These are phyloP conservation scores for Torulaspora quercuum DNA, from an alignment of 805 yeast genomes.

Conservation along the genomic window DNA sequence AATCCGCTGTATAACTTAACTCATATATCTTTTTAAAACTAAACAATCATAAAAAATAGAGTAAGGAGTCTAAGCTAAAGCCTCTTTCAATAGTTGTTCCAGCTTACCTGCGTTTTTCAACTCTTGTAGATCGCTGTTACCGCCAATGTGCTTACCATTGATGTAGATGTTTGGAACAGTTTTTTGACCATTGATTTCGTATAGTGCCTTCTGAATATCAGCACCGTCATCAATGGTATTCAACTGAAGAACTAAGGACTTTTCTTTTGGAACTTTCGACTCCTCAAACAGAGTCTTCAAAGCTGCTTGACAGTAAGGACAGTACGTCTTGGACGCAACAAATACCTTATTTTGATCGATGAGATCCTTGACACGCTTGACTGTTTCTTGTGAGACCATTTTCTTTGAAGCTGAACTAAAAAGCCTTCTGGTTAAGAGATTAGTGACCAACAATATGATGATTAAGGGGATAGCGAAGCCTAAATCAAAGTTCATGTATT, in stretches of 20 bases:
- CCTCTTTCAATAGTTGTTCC: constrained; percentile 37
- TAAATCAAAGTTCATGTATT: constrained; percentile 12
- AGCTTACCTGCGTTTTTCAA: constrained; percentile 62
- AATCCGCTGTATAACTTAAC: background rate
- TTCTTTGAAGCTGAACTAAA: constrained; percentile 19
- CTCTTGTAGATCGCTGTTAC: constrained; percentile 83
- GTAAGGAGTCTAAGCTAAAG: constrained; percentile 4
- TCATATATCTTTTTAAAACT: background rate
- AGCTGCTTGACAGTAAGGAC: constrained; percentile 60
- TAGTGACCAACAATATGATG: constrained; percentile 15
- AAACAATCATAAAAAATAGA: constrained; percentile 1
- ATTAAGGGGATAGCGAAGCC: constrained; percentile 11
- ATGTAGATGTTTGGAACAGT: constrained; percentile 94
- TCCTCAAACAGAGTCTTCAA: constrained; percentile 39
- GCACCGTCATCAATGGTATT: constrained; percentile 65
- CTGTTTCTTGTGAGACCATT: constrained; percentile 59
- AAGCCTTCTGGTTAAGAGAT: constrained; percentile 15
- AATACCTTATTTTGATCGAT: constrained; percentile 66
- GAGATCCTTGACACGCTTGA: constrained; percentile 56
- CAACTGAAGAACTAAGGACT: constrained; percentile 41
- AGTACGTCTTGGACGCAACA: constrained; percentile 76
- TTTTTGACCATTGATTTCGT: constrained; percentile 77
- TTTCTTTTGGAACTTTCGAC: constrained; percentile 43
- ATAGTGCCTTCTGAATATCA: constrained; percentile 76
- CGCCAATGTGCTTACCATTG: constrained; percentile 91